Conservation (phyloP, 2,329 filamentous ascomycete genomes). For the Sporothrix brunneoviolacea region DNA sequence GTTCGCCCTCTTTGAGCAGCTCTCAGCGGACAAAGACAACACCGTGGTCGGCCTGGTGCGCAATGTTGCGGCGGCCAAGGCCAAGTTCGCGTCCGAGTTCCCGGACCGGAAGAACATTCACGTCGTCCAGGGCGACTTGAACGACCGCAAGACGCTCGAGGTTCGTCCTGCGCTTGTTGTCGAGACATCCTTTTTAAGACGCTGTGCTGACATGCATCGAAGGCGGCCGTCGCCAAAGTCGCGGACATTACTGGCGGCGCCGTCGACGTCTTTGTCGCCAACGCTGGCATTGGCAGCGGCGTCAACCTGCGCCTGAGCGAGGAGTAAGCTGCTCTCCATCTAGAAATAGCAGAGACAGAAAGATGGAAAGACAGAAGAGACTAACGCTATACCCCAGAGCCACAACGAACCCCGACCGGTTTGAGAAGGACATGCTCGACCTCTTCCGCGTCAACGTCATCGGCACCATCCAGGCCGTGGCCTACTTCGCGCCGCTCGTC, state of each 20-base stretch:
- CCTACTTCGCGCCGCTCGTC: conserved; percentile 47
- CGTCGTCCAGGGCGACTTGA: conserved; percentile 40
- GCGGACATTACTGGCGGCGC: conserved; percentile 30
- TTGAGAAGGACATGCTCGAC: conserved; percentile 29
- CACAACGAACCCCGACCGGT: conserved; percentile 20
- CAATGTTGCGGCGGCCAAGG: conserved; percentile 37
- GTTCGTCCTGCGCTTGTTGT: conserved; percentile 13
- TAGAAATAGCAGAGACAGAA: no score
- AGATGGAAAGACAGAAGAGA: no score
- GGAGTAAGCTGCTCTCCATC: no score
- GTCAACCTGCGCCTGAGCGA: conserved; percentile 28
- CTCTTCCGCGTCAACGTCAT: conserved; percentile 43
- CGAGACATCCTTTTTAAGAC: no score
- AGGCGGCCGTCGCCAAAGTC: conserved; percentile 23
- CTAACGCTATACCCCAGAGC: no score
- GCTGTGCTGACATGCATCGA: no score
- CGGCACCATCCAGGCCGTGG: conserved; percentile 46
- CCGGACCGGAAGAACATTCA: conserved; percentile 36
- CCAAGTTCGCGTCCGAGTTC: conserved; percentile 36
- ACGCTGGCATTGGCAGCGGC: conserved; percentile 33
- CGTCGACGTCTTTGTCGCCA: conserved; percentile 48
- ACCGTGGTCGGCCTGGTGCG: conserved; percentile 42
- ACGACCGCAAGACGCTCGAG: conserved; percentile 33
- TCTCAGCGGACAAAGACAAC: conserved; percentile 38
- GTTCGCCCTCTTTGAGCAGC: conserved; percentile 43